Evolutionary conservation across 176 grass and related monocot species (phyloP), one percentile per base, ranked within the genome.

Genomic region (Canna indica): DNA sequence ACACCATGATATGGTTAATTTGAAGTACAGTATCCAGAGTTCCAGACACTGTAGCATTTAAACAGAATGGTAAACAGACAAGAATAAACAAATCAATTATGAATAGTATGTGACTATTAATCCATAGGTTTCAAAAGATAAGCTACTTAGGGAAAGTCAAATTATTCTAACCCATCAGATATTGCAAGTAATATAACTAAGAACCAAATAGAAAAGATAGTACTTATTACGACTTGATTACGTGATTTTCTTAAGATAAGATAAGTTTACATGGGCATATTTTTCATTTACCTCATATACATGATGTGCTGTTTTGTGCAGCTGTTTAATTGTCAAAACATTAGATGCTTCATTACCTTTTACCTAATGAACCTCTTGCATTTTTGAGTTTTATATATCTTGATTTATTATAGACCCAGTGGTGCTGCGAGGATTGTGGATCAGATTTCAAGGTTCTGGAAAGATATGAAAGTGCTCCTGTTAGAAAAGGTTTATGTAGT

Each of bases 381-480:
- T 41, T 25, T 59, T 17, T 12, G 27, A 35, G n/a, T 74, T 6
- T 74, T 67, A 26, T 27, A 28, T 66, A 25, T 76, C 39, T 59
- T 31, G 33, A 68, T 45, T 14, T 33, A 32, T 59, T 67, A 36
- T 53, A 69, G 75, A 44, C 30, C 24, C 24, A 69, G 16, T 39
- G 48, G 48, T 45, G 16, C 17, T 48, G 83, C 74, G n/a, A 86
- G 73, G 53, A 45, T 90, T 73, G 31, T 86, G 59, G 52, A 61
- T 58, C 89, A 99, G 81, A 80, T 89, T 30, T 44, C 30, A 67
- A 74, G 60, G 38, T 93, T 99, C 71, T 76, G 86, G 74, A 68
- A 82, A 81, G 94, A 99, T 83, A 83, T 93, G 78, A 90, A 93
- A 86, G 76, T 75, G 35, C 84, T 99, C 71, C 81, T 99, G 32